Percentiles rank a stretch among this genome's conserved stretches.
Evolutionary conservation across 306 rosid genomes (phyloP).

Genomic region (Corylus heterophylla): DNA sequence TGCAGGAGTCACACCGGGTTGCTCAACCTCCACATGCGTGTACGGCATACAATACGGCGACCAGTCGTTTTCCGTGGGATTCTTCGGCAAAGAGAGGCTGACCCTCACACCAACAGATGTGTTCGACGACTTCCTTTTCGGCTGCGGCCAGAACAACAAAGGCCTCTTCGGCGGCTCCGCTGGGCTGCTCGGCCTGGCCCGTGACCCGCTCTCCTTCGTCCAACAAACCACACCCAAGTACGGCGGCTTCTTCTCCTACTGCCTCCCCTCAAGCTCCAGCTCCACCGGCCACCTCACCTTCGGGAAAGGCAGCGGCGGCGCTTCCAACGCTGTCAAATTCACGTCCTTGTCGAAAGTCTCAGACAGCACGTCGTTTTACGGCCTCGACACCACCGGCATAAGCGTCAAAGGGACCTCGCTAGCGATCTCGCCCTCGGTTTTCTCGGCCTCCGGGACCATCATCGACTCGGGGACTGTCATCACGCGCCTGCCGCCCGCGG

Average conservation of each 20-base stretch:
- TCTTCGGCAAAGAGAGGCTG: conserved; percentile 48
- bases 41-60: conserved; percentile 62
- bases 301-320: conserved; percentile 11
- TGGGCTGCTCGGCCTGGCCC: conserved; percentile 76
- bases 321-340: conserved; percentile 33
- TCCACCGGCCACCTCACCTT: conserved; percentile 54
- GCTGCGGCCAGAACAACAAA: conserved; percentile 72
- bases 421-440: conserved; percentile 37
- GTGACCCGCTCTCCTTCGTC: conserved; percentile 59
- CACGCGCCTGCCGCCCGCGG: conserved; percentile 59
- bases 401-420: conserved; percentile 38
- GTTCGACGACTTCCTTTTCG: conserved; percentile 45
- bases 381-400: conserved; percentile 42
- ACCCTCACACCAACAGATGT: conserved; percentile 31
- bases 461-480: conserved; percentile 85
- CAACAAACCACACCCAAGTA: conserved; percentile 61
- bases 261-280: conserved; percentile 65
- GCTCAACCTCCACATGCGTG: conserved; percentile 46
- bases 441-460: conserved; percentile 48
- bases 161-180: conserved; percentile 63
- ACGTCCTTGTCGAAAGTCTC: conserved; percentile 45
- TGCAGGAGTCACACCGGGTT: conserved; percentile 45
- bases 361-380: conserved; percentile 42
- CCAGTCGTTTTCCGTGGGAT: conserved; percentile 56
- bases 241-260: conserved; percentile 60